Conservation (phyloP, 2,329 filamentous ascomycete genomes). For the Phoma sp. region DNA sequence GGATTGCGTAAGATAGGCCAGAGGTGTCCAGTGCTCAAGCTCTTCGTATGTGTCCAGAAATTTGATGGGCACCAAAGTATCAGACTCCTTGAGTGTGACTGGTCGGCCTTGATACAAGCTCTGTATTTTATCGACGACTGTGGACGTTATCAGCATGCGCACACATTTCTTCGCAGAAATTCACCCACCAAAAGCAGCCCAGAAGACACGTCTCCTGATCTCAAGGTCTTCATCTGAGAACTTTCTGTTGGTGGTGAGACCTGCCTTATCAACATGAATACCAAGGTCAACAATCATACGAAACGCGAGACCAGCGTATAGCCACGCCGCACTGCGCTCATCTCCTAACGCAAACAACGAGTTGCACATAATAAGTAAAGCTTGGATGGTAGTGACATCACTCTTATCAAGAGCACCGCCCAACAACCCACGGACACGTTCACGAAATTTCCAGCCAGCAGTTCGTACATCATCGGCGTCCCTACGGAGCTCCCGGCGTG, state of each 20-base stretch:
- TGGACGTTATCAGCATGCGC: conserved; percentile 5
- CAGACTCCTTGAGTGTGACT: conserved; percentile 54
- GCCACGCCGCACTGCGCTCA: conserved; percentile 61
- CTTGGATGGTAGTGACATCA: conserved; percentile 62
- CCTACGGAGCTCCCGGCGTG: conserved; percentile 53
- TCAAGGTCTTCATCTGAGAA: conserved; percentile 56
- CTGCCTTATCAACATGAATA: conserved; percentile 55
- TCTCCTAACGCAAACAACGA: conserved; percentile 59
- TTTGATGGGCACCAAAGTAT: conserved; percentile 55
- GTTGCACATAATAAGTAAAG: conserved; percentile 59
- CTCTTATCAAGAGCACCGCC: conserved; percentile 55
- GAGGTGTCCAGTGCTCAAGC: conserved; percentile 58
- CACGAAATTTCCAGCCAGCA: conserved; percentile 56
- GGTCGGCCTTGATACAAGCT: conserved; percentile 62
- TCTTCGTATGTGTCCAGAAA: conserved; percentile 61
- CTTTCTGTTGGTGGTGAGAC: conserved; percentile 36
- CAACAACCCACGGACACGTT: conserved; percentile 56
- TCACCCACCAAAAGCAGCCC: conserved; percentile 50
- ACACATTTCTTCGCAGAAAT: too few species aligned
- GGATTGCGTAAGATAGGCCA: conserved; percentile 42
- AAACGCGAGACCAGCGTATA: conserved; percentile 64
- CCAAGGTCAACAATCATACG: conserved; percentile 62
- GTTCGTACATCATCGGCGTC: conserved; percentile 56
- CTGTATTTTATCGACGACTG: conserved; percentile 59
- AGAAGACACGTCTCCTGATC: conserved; percentile 54